A percentile compares a stretch with the other conserved stretches of the same genome.
Conservation (phyloP, 768 basidiomycete genomes). For the Scleroderma citrinum region DNA sequence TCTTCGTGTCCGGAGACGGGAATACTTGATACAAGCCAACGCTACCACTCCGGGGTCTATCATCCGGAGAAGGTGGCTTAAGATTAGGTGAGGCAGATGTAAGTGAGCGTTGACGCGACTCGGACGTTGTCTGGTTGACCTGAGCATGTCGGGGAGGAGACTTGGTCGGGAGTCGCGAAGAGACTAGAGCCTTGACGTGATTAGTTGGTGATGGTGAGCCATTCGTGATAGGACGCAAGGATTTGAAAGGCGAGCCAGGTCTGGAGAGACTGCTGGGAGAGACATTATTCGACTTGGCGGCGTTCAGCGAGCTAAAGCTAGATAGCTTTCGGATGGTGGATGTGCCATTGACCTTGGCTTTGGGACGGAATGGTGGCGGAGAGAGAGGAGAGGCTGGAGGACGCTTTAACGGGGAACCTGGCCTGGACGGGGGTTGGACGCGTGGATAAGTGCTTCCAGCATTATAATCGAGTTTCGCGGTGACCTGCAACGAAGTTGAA, state of each 20-base stretch:
- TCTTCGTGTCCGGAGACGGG: constrained; percentile 17
- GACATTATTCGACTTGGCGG: constrained; percentile 18
- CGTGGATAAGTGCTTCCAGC: constrained; percentile 26
- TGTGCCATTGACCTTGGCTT: constrained; percentile 57
- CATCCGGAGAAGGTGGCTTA: constrained; percentile 26
- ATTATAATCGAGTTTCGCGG: constrained; percentile 44
- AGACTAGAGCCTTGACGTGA: constrained; percentile 22
- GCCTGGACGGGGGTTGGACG: constrained; percentile 34
- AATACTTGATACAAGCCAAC: constrained; percentile 22
- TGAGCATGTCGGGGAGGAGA: constrained; percentile 5
- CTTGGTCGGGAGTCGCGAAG: constrained; percentile 27
- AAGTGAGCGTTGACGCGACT: constrained; percentile 28
- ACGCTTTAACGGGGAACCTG: constrained; percentile 45
- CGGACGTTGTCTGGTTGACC: constrained; percentile 9
- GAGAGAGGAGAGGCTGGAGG: constrained; percentile 21
- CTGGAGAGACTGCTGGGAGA: constrained; percentile 38
- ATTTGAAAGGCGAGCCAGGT: constrained; percentile 34
- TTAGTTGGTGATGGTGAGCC: constrained; percentile 18
- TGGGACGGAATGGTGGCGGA: constrained; percentile 37
- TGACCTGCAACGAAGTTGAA: constrained; percentile 38
- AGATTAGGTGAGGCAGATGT: constrained; percentile 19
- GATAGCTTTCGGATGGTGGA: constrained; percentile 33
- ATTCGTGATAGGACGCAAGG: constrained; percentile 31
- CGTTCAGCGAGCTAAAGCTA: constrained; percentile 16
- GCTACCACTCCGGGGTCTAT: constrained; percentile 27